Base-by-base conservation (phyloP, 164 flowering plant species). In the Tinospora cordifolia region DNA sequence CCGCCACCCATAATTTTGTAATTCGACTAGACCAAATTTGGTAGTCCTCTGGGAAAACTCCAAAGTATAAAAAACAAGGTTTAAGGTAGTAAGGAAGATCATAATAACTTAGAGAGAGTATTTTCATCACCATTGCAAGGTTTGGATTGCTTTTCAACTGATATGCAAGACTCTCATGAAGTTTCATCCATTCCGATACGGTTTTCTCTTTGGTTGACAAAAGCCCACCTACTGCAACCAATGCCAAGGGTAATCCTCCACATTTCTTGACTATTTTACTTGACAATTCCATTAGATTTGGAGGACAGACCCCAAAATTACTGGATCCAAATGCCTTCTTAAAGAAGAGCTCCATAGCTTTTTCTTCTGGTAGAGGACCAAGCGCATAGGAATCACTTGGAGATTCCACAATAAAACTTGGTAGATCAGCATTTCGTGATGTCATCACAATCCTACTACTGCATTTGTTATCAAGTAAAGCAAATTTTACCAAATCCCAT, bases 21-120 rank as follows among this genome's bases (percentile, higher is more conserved):
- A 72, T 19, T 21, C 51, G 66, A 0, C 6, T 8, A 0, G 40
- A 17, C 5, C 21, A 0, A 10, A 72, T 44, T 3, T 6, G 7
- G 39, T 40, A 40, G 24, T 66, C 69, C 63, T 66, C 69, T 0
- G 69, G 75, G 13, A 72, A 72, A 57, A 72, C 17, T 13, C 75
- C 36, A 5, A 72, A 39, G 26, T 65, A 65, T 25, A 72, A 24
- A 47, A 72, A 72, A 38, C 49, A 65, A 30, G 71, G 49, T n/a
- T 69, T 69, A 8, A 58, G 27, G 25, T 69, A 57, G 41, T n/a
- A 58, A 2, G 71, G 71, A n/a, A 69, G 30, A 13, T 69, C 54
- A 13, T 30, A 17, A 6, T 59, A 39, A 22, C 63, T 59, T 26
- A 39, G 19, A 9, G 46, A 22, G 41, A 58, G 34, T 13, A 58